Evolutionary conservation across 768 basidiomycete genomes (phyloP).

Genomic region (Collybiopsis confluens): DNA sequence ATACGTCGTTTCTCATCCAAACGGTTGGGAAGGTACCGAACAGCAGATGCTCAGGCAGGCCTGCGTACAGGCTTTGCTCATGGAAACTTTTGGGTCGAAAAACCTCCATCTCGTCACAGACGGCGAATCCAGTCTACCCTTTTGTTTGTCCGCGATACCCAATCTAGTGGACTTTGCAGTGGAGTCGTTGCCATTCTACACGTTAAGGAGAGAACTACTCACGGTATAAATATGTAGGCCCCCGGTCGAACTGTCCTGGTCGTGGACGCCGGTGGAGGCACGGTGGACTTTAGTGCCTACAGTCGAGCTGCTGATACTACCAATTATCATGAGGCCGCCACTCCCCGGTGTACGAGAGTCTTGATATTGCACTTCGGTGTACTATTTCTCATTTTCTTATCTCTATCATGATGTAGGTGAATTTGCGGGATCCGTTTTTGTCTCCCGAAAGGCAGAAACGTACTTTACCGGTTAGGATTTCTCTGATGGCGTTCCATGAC

Average conservation of each 20-base stretch:
- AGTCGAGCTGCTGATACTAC: conserved; percentile 22
- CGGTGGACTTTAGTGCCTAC: conserved; percentile 58
- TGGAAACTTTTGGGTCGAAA: conserved; percentile 29
- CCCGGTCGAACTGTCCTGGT: conserved; percentile 42
- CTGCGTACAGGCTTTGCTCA: conserved; percentile 34
- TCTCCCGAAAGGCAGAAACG: conserved; percentile 37
- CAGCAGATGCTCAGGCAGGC: conserved; percentile 41
- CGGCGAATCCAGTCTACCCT: conserved; percentile 52
- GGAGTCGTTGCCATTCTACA: background rate
- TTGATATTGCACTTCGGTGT: no score
- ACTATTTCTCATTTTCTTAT: conserved; percentile 8
- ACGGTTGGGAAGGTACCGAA: conserved; percentile 44
- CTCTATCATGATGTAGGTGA: conserved; percentile 40
- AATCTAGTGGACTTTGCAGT: background rate
- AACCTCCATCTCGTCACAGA: conserved; percentile 45
- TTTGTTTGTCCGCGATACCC: conserved; percentile 24
- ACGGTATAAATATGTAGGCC: background rate
- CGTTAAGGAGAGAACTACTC: background rate
- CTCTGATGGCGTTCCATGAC: background rate
- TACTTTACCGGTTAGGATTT: conserved; percentile 32
- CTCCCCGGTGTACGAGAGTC: conserved; percentile 32
- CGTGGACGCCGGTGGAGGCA: conserved; percentile 63
- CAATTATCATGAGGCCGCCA: conserved; percentile 45
- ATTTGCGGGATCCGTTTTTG: conserved; percentile 48
- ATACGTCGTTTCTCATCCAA: conserved; percentile 44